Conservation (phyloP, 768 basidiomycete genomes). For the Pleurotus giganteus region DNA sequence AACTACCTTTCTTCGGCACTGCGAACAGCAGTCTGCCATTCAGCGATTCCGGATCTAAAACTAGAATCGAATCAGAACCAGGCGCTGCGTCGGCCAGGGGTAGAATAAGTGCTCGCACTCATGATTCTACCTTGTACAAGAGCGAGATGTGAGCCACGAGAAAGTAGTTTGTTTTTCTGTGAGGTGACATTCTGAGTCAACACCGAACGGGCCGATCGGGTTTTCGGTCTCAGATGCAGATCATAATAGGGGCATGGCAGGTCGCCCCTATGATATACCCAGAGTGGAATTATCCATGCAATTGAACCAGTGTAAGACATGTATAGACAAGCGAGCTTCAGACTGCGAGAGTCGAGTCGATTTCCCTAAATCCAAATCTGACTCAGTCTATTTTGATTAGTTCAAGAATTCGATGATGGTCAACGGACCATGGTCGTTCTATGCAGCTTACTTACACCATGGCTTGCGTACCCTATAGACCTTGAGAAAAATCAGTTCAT, state of each 20-base stretch:
- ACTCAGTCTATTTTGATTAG: too few species aligned
- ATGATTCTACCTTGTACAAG: constrained; percentile 10
- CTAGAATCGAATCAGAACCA: not conserved
- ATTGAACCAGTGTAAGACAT: too few species aligned
- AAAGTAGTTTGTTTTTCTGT: not conserved
- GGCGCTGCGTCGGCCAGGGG: not conserved
- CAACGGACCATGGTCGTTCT: too few species aligned
- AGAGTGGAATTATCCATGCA: not conserved
- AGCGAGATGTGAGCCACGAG: not conserved
- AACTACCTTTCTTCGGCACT: constrained; percentile 92
- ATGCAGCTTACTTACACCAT: too few species aligned
- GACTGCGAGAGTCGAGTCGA: too few species aligned
- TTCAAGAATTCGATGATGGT: too few species aligned
- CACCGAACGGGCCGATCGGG: not conserved
- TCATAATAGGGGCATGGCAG: not conserved
- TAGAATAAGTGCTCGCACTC: constrained; percentile 9
- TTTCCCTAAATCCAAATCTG: too few species aligned
- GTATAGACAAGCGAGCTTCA: too few species aligned
- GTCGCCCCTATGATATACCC: not conserved
- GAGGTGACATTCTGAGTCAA: not conserved
- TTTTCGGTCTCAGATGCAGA: not conserved
- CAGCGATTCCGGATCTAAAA: constrained; percentile 68
- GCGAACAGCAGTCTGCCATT: constrained; percentile 89
- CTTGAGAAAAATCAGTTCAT: too few species aligned
- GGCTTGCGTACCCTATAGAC: too few species aligned